These are phyloP conservation scores for Hypoxylon crocopeplum DNA, from an alignment of 495 filamentous ascomycete species.

Conservation along the genomic window DNA sequence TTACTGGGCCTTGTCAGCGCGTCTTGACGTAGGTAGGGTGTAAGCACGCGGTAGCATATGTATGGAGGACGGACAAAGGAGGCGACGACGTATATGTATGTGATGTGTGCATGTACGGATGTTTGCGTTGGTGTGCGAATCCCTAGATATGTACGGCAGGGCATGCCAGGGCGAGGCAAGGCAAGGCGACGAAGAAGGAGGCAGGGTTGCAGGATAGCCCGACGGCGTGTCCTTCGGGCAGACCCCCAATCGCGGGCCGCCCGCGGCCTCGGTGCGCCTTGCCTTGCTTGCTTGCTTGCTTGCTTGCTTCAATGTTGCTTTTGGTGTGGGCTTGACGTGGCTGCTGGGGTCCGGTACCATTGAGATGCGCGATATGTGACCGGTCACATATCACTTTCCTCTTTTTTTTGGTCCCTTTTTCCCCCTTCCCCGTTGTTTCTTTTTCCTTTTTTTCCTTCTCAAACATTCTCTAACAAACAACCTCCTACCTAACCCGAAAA, in stretches of 20 bases:
- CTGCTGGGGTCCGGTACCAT: conserved; percentile 12
- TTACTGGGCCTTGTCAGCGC: conserved; percentile 23
- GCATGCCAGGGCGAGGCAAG: conserved; percentile 17
- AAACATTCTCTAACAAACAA: no score
- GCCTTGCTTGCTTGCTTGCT: no score
- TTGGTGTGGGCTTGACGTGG: conserved; percentile 28
- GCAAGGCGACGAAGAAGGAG: no score
- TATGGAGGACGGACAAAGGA: conserved; percentile 6
- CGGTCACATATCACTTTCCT: conserved; percentile 30
- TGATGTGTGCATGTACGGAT: not conserved
- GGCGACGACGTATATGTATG: not conserved
- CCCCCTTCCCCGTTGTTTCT: not conserved
- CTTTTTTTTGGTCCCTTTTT: conserved; percentile 5
- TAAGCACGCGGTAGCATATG: conserved; percentile 4
- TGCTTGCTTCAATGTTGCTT: no score
- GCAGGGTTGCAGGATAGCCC: conserved; percentile 10
- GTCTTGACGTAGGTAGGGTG: conserved; percentile 24
- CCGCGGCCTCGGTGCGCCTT: conserved; percentile 25
- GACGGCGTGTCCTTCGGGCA: conserved; percentile 36
- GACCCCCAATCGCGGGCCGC: conserved; percentile 38
- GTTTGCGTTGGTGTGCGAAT: conserved; percentile 21
- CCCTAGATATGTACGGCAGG: conserved; percentile 28
- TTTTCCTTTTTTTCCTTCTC: not conserved
- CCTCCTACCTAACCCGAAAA: no score
- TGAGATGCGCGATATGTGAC: conserved; percentile 26